Base-by-base conservation (phyloP, 768 basidiomycete species). In the Daedaleopsis nitida region DNA sequence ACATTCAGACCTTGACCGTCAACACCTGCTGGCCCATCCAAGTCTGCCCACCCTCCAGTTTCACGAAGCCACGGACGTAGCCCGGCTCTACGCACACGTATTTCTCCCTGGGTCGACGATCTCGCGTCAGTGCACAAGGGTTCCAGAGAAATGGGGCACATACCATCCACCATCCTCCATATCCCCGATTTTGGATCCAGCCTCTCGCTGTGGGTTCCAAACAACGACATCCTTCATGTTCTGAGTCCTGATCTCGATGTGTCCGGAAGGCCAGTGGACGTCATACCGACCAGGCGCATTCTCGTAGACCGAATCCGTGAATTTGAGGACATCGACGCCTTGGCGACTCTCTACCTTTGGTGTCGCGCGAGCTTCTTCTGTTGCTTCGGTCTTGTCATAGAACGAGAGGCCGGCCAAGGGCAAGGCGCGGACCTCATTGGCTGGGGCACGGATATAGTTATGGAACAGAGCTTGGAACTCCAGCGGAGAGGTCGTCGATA, bases 71-170 rank as follows among this genome's bases (percentile, higher is more conserved):
- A 47, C 84, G 76, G 4, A 93, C 94, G 72, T 82, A 81, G 19
- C 95, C 95, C 14, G 96, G 96, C 75, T 98, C 96, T 57, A 97
- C 86, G 66, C 96, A 98, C 44, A 97, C 82, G 70, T 86, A 98
- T 39, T 74, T 81, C 61, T 92, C 87, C 94, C 93, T 91, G 59
- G 3, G 52, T 1, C 0, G 8, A 14, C 42, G 23, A 14, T 17
- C 19, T 67, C 23, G 68, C n/a, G 32, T n/a, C 38, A 52, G 52
- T 44, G 7, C 27, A 32, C 44, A 56, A 8, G 55, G 21, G 49
- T 45, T 27, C 38, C 52, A 35, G 34, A 52, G 49, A 55, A 13
- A 3, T 24, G 23, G 23, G 17, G 45, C 6, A 10, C 84, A 63
- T 71, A 94, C 92, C 92, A 96, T 72, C 96, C 96, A 0, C 83